Percentiles rank a stretch among this genome's conserved stretches.
These are phyloP conservation scores for Umbelopsis ramanniana DNA, from an alignment of 192 early-diverging fungal species.

Conservation along the genomic window DNA sequence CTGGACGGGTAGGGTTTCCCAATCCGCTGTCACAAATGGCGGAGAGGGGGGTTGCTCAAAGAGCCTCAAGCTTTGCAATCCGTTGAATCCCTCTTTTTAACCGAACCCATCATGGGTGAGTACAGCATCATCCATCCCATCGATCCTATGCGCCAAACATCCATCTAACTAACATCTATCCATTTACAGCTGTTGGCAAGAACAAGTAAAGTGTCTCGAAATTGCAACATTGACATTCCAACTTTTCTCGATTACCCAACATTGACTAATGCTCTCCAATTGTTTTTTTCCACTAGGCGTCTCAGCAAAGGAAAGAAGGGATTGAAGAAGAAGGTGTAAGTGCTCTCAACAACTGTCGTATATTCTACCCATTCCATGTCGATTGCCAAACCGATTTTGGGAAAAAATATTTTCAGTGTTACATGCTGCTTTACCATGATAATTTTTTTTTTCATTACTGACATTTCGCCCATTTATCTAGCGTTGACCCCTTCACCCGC, in stretches of 20 bases:
- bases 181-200: conserved; percentile 66
- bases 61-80: neutral
- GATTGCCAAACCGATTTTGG: neutral
- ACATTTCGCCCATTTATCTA: conserved; percentile 39
- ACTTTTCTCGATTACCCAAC: conserved; percentile 11
- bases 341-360: neutral
- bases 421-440: neutral
- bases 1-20: neutral
- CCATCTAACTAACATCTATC: conserved; percentile 17
- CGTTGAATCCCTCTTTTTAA: conserved; percentile 34
- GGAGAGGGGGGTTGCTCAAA: neutral
- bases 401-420: neutral
- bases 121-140: conserved; percentile 29
- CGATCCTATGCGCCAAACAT: conserved; percentile 25
- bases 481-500: conserved; percentile 99
- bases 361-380: neutral
- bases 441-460: neutral
- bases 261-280: neutral
- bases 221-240: neutral
- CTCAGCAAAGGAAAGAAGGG: conserved; percentile 88
- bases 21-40: conserved; percentile 15
- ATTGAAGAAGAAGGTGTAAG: conserved; percentile 90
- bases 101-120: conserved; percentile 42
- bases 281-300: conserved; percentile 52
- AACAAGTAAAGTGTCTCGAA: conserved; percentile 60